Base-by-base conservation (phyloP, 202 grass and related monocot species). In the Dendrocalamus latiflorus region DNA sequence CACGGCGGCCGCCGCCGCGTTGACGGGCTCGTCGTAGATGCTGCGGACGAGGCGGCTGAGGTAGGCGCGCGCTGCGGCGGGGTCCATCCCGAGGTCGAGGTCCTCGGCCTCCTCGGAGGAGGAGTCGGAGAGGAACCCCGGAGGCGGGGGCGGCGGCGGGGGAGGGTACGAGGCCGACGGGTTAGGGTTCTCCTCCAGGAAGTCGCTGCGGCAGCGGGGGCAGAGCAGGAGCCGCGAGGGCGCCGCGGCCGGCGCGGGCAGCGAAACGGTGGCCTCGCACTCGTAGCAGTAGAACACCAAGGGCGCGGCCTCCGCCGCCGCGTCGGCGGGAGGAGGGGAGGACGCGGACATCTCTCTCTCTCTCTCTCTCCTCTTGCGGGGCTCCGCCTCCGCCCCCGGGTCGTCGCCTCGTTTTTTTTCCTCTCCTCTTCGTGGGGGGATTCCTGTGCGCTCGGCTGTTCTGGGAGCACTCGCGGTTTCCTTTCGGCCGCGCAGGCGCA, bases 301-400 rank as follows among this genome's bases (percentile, higher is more conserved):
- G 55, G 44, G 10, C 15, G 45, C 10, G 30, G 61, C 17, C 38
- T 11, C 37, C 14, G 51, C 25, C 65, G 22, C 16, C 24, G 69
- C 61, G 69, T 57, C 75, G 62, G 34, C 5, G 11, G 80, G 49
- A 44, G 81, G 75, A 6, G 88, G 80, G 34, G 84, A 75, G 1
- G 88, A 51, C 18, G 74, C 53, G 55, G 89, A 81, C 89, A 87
- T 87, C 39, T 49, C 21, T n/a, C n/a, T n/a, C n/a, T n/a, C n/a
- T n/a, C n/a, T n/a, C n/a, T n/a, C n/a, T n/a, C n/a, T n/a, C 8
- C 58, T 54, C 66, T 26, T 87, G 57, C 69, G 55, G 75, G 38
- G n/a, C 74, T 87, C 80, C 80, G 88, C 79, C 86, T 74, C 34
- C 21, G 80, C 63, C 59, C 81, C 79, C 1, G 26, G 74, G 1